Percentiles rank a stretch among this genome's conserved stretches.
Conservation (phyloP, 78 protist genomes). For the slime mould (Dictyostelium discoideum) region dicty_2.7 NC_007088.5:6221501-6222000, state of each 20-base stretch:
- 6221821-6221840: slow-evolving; percentile 28
- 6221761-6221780: background rate
- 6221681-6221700: background rate
- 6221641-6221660: background rate
- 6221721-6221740: background rate
- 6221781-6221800: background rate
- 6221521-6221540: background rate
- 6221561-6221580: background rate
- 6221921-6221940: background rate
- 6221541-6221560: background rate
- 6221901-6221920: background rate
- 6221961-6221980: background rate
- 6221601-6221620: background rate
- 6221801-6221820: background rate
- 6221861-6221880: slow-evolving; percentile 1
- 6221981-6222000: background rate
- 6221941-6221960: background rate
- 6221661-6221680: slow-evolving; percentile 6
- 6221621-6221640: background rate
- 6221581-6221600: background rate
- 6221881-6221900: background rate
- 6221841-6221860: slow-evolving; percentile 29
- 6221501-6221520: background rate
- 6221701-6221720: background rate
- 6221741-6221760: background rate